Percentiles rank a stretch among this genome's conserved stretches.
These are phyloP conservation scores for Meredithiella fracta DNA, from an alignment of 2,329 filamentous ascomycete species.

Conservation along the genomic window DNA sequence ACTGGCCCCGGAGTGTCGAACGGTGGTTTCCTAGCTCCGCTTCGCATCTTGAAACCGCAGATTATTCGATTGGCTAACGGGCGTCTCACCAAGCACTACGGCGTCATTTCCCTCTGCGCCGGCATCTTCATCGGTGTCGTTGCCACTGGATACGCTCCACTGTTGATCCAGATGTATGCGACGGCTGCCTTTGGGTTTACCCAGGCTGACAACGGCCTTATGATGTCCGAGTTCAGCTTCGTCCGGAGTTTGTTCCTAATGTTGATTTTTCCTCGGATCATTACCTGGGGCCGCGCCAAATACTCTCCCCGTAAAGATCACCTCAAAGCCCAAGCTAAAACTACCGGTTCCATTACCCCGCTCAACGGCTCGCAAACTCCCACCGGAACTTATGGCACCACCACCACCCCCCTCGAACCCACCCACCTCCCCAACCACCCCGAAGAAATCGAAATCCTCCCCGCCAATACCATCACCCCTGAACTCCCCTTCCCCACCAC, in stretches of 20 bases:
- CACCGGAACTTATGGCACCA: conserved; percentile 8
- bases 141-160: conserved; percentile 50
- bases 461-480: conserved; percentile 31
- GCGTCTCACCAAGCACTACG: conserved; percentile 36
- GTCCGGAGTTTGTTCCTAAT: conserved; percentile 40
- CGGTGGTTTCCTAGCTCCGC: conserved; percentile 43
- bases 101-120: conserved; percentile 44
- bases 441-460: conserved; percentile 26
- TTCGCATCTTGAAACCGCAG: conserved; percentile 44
- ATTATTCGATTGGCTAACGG: conserved; percentile 36
- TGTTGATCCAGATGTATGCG: conserved; percentile 43
- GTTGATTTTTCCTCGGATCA: conserved; percentile 36
- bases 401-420: not conserved
- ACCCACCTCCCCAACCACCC: conserved; percentile 23
- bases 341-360: conserved; percentile 1
- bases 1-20: conserved; percentile 21
- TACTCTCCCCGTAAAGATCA: conserved; percentile 8
- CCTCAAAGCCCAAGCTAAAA: not conserved
- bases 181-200: conserved; percentile 38
- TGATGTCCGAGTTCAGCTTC: conserved; percentile 39
- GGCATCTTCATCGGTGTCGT: conserved; percentile 52
- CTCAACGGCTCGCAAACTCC: conserved; percentile 6
- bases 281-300: conserved; percentile 26
- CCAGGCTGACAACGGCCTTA: conserved; percentile 38
- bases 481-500: conserved; percentile 20